Percentiles rank a stretch among this genome's conserved stretches.
These are phyloP conservation scores for Termitomyces sp. DNA, from an alignment of 768 basidiomycete species.

Conservation along the genomic window DNA sequence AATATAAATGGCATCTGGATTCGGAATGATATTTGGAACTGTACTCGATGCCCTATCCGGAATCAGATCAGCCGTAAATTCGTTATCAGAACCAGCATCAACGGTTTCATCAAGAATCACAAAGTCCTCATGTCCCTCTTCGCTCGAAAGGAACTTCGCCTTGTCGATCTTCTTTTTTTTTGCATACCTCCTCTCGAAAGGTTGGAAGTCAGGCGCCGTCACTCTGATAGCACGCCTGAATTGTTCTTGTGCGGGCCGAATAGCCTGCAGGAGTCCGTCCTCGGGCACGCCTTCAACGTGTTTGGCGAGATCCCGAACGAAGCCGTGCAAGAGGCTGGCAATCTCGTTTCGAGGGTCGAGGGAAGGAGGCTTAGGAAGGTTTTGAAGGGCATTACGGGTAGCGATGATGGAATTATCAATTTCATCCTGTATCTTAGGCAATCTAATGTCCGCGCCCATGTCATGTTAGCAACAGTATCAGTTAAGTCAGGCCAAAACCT, in stretches of 20 bases:
- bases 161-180: slow-evolving; percentile 16
- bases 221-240: slow-evolving; percentile 49
- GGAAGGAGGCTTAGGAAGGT: slow-evolving; percentile 52
- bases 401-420: slow-evolving; percentile 42
- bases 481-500: slow-evolving; percentile 8
- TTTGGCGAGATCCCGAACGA: slow-evolving; percentile 42
- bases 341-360: slow-evolving; percentile 57
- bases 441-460: slow-evolving; percentile 37
- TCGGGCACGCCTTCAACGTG: slow-evolving; percentile 55
- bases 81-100: slow-evolving; percentile 4
- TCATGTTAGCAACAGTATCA: background rate
- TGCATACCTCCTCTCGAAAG: slow-evolving; percentile 32
- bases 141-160: slow-evolving; percentile 35
- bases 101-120: background rate
- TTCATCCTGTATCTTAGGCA: slow-evolving; percentile 63
- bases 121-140: slow-evolving; percentile 30
- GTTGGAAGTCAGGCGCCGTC: slow-evolving; percentile 60
- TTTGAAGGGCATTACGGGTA: slow-evolving; percentile 26
- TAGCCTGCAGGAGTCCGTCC: slow-evolving; percentile 53
- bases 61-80: background rate
- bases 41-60: background rate
- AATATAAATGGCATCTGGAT: slow-evolving; percentile 38
- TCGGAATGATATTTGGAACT: background rate
- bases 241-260: slow-evolving; percentile 45
- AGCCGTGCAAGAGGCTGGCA: slow-evolving; percentile 43